Base-by-base conservation (phyloP, 495 filamentous ascomycete species). In the Penicillium waksmanii region DNA sequence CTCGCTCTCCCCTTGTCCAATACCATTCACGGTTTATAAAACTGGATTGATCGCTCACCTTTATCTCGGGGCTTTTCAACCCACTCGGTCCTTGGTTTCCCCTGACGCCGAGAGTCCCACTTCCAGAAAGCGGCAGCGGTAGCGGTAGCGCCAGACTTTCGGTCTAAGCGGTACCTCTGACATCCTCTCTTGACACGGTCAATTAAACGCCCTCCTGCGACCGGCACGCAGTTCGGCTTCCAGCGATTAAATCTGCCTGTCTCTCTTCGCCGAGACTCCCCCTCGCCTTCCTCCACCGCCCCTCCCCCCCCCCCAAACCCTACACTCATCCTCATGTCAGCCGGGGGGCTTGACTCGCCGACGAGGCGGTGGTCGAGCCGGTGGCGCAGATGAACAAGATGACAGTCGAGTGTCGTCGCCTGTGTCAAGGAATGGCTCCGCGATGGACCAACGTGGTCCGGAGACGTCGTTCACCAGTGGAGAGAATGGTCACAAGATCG, bases 401-500 rank as follows among this genome's bases (percentile, higher is more conserved):
- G 84, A 85, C 58, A 87, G 85, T 75, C 83, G 89, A 60, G 87
- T 90, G 56, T 83, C 83, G 62, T 91, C 89, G 9, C 89, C 89
- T 40, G 79, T 82, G 36, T 84, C 86, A 43, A 85, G 82, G 67
- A 78, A 81, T 55, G 76, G 73, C 55, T 79, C 84, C 40, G 79
- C 82, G 47, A 79, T 84, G 71, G 89, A 92, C 69, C 80, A 78
- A 62, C 80, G 84, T 67, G 80, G 79, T 27, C 89, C 92, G 67
- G 95, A 97, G 74, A 96, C 93, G 19, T 92, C 89, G 50, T 98
- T 96, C 80, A 91, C 93, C 72, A 92, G 82, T 72, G 85, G 89
- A 67, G 94, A 96, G 79, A 97, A 97, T 81, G 95, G 95, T 57
- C 96, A 98, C 78, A 97, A 96, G 81, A 97, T 98, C 76, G 96